Conservation (phyloP, 164 flowering plant species). For the Macadamia tetraphylla region DNA sequence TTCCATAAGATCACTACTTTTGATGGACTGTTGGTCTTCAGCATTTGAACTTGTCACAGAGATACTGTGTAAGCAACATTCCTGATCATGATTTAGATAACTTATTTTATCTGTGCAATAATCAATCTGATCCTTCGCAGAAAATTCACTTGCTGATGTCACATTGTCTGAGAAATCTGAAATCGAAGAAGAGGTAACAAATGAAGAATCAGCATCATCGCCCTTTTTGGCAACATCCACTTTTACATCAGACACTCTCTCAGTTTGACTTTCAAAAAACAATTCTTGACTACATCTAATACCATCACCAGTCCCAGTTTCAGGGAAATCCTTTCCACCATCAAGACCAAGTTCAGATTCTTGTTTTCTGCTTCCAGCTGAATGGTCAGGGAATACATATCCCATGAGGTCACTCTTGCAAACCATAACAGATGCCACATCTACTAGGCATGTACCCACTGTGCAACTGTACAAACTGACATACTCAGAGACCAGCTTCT, state of each 20-base stretch:
- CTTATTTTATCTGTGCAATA: constrained; percentile 24
- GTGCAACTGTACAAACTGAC: constrained; percentile 47
- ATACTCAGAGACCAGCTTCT: constrained; percentile 66
- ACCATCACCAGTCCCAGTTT: constrained; percentile 12
- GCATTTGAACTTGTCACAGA: constrained; percentile 15
- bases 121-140: constrained; percentile 1
- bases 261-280: constrained; percentile 10
- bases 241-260: constrained; percentile 2
- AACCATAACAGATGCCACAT: constrained; percentile 46
- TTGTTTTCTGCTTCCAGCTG: constrained; percentile 5
- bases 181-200: constrained; percentile 8
- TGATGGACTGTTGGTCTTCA: constrained; percentile 14
- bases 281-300: constrained; percentile 5
- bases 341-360: constrained; percentile 12
- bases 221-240: constrained; percentile 8
- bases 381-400: constrained; percentile 25
- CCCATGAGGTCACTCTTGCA: constrained; percentile 61
- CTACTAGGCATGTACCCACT: constrained; percentile 58
- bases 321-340: constrained; percentile 9
- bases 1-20: constrained; percentile 19
- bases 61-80: constrained; percentile 17
- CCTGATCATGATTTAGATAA: constrained; percentile 11
- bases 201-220: constrained; percentile 12
- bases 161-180: constrained; percentile 18
- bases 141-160: constrained; percentile 11